Evolutionary conservation across 768 basidiomycete species (phyloP).

Genomic region (Sarcodon aspratus): DNA sequence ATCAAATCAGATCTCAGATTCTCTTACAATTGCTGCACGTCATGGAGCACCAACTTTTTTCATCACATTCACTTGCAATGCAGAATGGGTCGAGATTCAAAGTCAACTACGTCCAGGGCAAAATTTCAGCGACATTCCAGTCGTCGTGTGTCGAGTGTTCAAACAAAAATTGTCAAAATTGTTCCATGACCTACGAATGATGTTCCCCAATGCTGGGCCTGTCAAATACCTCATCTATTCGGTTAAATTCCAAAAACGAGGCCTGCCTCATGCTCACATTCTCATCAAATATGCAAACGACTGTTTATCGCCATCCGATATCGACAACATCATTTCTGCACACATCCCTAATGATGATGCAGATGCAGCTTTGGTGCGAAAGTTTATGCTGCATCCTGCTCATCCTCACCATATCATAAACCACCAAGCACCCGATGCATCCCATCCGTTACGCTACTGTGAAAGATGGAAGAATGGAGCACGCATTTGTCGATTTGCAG

Average conservation of each 20-base stretch:
- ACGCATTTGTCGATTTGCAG: slow-evolving; percentile 12
- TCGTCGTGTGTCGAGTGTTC: slow-evolving; percentile 25
- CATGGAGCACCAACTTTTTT: slow-evolving; percentile 23
- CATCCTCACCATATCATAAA: background rate
- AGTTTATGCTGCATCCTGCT: slow-evolving; percentile 21
- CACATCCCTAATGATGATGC: slow-evolving; percentile 21
- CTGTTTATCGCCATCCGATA: slow-evolving; percentile 13
- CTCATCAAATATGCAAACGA: slow-evolving; percentile 19
- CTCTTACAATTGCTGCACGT: slow-evolving; percentile 19
- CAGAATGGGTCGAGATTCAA: slow-evolving; percentile 26
- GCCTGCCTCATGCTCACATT: slow-evolving; percentile 21
- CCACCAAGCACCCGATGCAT: background rate
- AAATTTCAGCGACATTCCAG: slow-evolving; percentile 19
- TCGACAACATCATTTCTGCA: slow-evolving; percentile 23
- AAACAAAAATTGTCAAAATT: slow-evolving; percentile 18
- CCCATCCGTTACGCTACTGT: background rate
- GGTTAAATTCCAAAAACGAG: slow-evolving; percentile 29
- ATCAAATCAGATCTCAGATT: slow-evolving; percentile 25
- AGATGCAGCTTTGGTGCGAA: slow-evolving; percentile 12
- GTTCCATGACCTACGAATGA: slow-evolving; percentile 12
- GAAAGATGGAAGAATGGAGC: slow-evolving; percentile 5
- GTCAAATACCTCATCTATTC: slow-evolving; percentile 19
- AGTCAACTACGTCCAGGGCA: slow-evolving; percentile 21
- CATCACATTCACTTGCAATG: slow-evolving; percentile 29
- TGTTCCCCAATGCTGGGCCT: slow-evolving; percentile 20